Evolutionary conservation across 352 stramenopile genomes (phyloP).

Genomic region (Blastocystis sp.): DNA sequence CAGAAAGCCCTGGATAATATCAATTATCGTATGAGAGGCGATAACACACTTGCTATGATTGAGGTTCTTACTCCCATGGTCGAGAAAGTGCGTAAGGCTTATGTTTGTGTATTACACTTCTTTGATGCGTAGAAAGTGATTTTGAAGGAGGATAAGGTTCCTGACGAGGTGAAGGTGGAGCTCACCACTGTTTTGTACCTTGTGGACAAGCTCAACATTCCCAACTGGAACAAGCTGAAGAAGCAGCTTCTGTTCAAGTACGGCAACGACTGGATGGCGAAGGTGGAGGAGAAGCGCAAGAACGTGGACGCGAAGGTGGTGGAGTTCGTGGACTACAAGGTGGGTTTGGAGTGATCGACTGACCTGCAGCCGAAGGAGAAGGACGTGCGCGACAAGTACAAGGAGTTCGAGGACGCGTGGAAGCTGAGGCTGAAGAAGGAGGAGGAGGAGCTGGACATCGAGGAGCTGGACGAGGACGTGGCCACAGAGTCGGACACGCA

Average conservation of each 20-base stretch:
- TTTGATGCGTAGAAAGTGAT: constrained; percentile 35
- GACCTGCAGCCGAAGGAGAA: constrained; percentile 43
- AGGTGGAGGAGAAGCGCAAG: constrained; percentile 3
- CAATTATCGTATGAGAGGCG: constrained; percentile 58
- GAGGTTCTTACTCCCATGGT: constrained; percentile 53
- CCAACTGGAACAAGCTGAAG: constrained; percentile 55
- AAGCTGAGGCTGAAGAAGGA: constrained; percentile 61
- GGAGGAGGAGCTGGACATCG: constrained; percentile 58
- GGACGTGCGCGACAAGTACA: constrained; percentile 57
- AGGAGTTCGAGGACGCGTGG: constrained; percentile 51
- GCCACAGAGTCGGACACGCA: constrained; percentile 50
- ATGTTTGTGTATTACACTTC: background rate
- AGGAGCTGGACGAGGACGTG: constrained; percentile 50
- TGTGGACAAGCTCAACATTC: constrained; percentile 22
- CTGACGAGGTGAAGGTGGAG: constrained; percentile 18
- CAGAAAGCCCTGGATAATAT: constrained; percentile 51
- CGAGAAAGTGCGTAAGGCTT: constrained; percentile 53
- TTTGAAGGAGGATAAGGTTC: constrained; percentile 42
- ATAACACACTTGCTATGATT: constrained; percentile 62
- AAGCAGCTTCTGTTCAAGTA: constrained; percentile 57
- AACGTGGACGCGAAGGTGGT: constrained; percentile 39
- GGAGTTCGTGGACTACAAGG: constrained; percentile 50
- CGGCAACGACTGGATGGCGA: constrained; percentile 20
- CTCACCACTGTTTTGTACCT: constrained; percentile 45
- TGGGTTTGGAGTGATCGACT: background rate